A percentile compares a stretch with the other conserved stretches of the same genome.
phyloP scores from a whole-genome alignment of 768 basidiomycete species.

The Pleurotus giganteus region DNA sequence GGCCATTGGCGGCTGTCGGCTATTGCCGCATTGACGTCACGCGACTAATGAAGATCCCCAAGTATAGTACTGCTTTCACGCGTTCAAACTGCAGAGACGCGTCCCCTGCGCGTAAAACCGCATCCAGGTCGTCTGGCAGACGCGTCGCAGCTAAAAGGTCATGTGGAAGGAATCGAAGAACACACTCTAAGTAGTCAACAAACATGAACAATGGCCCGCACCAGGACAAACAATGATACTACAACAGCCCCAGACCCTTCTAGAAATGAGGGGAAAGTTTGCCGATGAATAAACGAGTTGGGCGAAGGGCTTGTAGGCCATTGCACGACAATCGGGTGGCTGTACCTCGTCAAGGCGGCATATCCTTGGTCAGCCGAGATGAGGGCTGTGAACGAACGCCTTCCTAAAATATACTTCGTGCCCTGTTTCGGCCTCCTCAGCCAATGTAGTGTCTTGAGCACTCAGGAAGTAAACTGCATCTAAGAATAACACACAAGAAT shows the following conservation, averaged over 20 bases:
- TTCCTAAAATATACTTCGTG: slow-evolving; percentile 3
- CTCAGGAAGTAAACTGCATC: slow-evolving; percentile 9
- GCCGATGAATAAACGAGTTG: not conserved
- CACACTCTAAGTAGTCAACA: not conserved
- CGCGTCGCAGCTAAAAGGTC: not conserved
- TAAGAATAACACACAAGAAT: slow-evolving; percentile 5
- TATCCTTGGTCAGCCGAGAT: not conserved
- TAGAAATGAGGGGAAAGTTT: not conserved
- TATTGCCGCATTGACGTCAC: slow-evolving; percentile 23
- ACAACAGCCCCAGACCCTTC: not conserved
- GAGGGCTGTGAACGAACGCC: not conserved
- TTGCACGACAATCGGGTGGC: too few species aligned
- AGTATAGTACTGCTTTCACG: not conserved
- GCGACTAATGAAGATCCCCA: slow-evolving; percentile 21
- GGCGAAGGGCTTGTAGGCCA: not conserved
- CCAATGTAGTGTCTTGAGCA: not conserved
- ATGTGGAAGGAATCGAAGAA: slow-evolving; percentile 1
- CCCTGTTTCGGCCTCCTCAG: not conserved
- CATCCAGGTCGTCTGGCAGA: not conserved
- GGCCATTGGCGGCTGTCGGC: slow-evolving; percentile 1
- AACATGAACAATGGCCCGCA: not conserved
- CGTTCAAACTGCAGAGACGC: not conserved
- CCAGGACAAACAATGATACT: not conserved
- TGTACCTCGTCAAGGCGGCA: not conserved
- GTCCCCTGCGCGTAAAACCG: not conserved